Evolutionary conservation across 140 eudicot genomes (phyloP), one percentile per base, ranked within the genome.

Genomic region (Ambrosia hybrid): DNA sequence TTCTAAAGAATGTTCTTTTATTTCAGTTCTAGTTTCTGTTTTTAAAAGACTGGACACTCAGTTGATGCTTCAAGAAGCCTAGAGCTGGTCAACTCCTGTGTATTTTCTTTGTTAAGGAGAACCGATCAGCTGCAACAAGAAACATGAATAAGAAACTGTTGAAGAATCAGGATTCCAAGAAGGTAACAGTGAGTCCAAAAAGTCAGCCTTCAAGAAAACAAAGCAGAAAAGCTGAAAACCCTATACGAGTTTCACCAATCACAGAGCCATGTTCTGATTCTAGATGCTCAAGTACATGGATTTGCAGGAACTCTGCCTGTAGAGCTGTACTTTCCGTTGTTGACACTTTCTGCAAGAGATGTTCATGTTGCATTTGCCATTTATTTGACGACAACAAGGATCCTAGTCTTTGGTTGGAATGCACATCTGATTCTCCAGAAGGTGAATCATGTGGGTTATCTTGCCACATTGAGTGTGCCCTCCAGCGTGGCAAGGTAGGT

Each of bases 61-160:
- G 70, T 70, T 68, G 80, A 76, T 41, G 76, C 83, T 66, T 79
- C 72, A 59, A 65, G 80, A 82, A 77, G 78, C 30, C 77, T 73
- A 26, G 81, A 77, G 26, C 88, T 9, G 77, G 83, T 61, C 78
- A 72, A 41, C 56, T 76, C 39, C 43, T 69, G 5, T 67, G 33
- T 33, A 52, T 39, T 70, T 66, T 66, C 64, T 46, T 65, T 30
- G 80, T 57, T 15, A 76, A 72, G 71, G 82, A 26, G 72, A 78
- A 81, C 64, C 63, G 65, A 45, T 65, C 78, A 51, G 61, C 79
- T 75, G 66, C 83, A 51, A 43, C 77, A 56, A 58, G 74, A 30
- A 85, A 80, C 76, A 39, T 69, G 58, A 67, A 71, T 65, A 85
- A 73, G 80, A 88, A 79, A 76, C 46, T 65, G 14, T 36, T 51